Conservation (phyloP, 164 flowering plant genomes). For the Vitis amurensis region DNA sequence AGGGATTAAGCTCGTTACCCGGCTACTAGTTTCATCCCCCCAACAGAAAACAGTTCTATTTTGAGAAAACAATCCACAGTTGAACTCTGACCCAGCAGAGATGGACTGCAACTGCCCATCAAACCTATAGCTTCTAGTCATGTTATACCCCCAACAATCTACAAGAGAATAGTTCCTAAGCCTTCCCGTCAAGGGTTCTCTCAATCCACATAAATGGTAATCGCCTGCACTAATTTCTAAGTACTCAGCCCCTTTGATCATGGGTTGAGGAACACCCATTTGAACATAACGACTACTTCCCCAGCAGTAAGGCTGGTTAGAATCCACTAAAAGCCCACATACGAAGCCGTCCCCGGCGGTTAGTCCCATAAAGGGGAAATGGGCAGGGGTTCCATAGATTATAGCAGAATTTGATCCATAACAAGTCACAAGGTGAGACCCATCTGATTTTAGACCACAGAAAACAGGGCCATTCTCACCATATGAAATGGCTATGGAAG, state of each 20-base stretch:
- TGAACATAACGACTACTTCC: slow-evolving; percentile 70
- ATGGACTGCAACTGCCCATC: slow-evolving; percentile 64
- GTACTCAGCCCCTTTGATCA: slow-evolving; percentile 53
- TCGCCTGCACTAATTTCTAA: slow-evolving; percentile 92
- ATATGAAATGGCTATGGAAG: slow-evolving; percentile 86
- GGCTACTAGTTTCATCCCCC: slow-evolving; percentile 87
- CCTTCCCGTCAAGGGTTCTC: slow-evolving; percentile 49
- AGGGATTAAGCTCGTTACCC: slow-evolving; percentile 62
- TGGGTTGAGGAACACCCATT: slow-evolving; percentile 88
- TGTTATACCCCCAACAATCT: slow-evolving; percentile 99
- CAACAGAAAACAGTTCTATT: slow-evolving; percentile 78
- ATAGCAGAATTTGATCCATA: slow-evolving; percentile 85
- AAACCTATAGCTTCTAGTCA: slow-evolving; percentile 74
- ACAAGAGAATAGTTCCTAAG: slow-evolving; percentile 50
- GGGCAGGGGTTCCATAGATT: slow-evolving; percentile 65
- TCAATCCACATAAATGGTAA: slow-evolving; percentile 81
- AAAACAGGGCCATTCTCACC: slow-evolving; percentile 90
- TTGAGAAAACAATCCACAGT: slow-evolving; percentile 75
- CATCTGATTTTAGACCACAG: slow-evolving; percentile 82
- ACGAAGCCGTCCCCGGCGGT: slow-evolving; percentile 93
- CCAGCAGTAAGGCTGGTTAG: slow-evolving; percentile 91
- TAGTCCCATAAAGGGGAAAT: slow-evolving; percentile 59
- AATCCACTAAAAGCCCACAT: slow-evolving; percentile 75
- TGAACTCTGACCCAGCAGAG: slow-evolving; percentile 88
- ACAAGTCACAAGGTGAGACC: slow-evolving; percentile 76